Evolutionary conservation across 257 asterid genomes (phyloP).

Genomic region (Henckelia pumila): DNA sequence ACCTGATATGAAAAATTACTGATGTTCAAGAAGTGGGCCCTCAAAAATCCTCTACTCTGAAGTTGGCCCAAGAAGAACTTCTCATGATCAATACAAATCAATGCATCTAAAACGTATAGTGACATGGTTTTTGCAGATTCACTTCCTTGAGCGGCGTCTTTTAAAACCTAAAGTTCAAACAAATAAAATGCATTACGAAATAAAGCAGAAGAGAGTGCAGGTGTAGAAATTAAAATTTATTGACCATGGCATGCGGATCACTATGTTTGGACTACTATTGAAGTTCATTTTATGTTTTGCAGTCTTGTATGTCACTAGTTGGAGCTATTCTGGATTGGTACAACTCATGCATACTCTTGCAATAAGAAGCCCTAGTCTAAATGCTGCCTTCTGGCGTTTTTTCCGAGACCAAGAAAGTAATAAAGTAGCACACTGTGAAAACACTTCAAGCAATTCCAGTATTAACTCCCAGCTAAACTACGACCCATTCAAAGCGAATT

Average conservation of each 20-base stretch:
- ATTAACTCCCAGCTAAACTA: not conserved
- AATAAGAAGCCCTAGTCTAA: too few species aligned
- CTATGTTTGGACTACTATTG: not conserved
- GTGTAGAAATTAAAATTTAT: not conserved
- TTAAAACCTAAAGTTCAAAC: constrained; percentile 54
- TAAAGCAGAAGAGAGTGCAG: not conserved
- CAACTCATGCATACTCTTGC: not conserved
- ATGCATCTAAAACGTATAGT: constrained; percentile 71
- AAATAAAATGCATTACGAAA: constrained; percentile 4
- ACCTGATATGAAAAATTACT: constrained; percentile 81
- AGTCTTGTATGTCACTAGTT: too few species aligned
- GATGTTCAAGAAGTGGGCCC: constrained; percentile 72
- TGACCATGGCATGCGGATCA: constrained; percentile 2
- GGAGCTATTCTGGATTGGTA: not conserved
- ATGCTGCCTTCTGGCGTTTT: not conserved
- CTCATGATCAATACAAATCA: constrained; percentile 81
- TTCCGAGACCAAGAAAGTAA: not conserved
- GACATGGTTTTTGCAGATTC: constrained; percentile 82
- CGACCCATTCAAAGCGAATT: not conserved
- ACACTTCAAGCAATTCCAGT: not conserved
- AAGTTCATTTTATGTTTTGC: not conserved
- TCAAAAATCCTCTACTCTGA: constrained; percentile 87
- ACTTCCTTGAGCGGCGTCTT: constrained; percentile 89
- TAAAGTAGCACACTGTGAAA: not conserved
- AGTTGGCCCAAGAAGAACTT: constrained; percentile 83